phyloP scores from a whole-genome alignment of 345 rosid genomes.

The Citrus maxima region DNA sequence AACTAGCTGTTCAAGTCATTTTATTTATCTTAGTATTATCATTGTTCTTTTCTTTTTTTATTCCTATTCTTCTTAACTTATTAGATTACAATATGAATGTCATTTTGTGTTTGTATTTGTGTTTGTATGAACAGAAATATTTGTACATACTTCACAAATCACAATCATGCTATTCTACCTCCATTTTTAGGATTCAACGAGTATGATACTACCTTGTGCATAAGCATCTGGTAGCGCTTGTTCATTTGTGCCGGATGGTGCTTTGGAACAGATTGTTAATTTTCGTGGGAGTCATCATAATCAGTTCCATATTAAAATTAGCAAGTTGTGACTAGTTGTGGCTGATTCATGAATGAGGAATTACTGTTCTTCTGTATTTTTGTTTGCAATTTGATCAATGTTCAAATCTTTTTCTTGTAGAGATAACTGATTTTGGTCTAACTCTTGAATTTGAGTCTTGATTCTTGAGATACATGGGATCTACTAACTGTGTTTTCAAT shows the following conservation, averaged over 20 bases:
- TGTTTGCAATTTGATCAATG: neutral
- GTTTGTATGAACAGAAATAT: neutral
- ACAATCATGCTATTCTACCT: neutral
- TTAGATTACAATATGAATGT: neutral
- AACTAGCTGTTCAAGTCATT: neutral
- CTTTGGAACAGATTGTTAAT: neutral
- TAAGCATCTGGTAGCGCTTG: no score
- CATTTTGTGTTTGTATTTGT: neutral
- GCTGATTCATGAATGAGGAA: neutral
- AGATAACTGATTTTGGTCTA: neutral
- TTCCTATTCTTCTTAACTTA: neutral
- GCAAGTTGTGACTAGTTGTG: neutral
- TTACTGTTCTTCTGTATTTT: neutral
- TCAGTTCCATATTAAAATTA: neutral
- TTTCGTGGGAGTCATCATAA: neutral
- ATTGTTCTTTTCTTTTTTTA: neutral
- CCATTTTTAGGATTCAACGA: neutral
- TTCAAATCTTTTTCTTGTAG: neutral
- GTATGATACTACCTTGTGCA: neutral
- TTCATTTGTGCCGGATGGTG: neutral
- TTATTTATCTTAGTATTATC: neutral
- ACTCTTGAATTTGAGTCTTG: neutral
- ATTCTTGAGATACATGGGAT: neutral
- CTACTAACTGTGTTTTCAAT: neutral
- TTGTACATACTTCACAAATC: no score